Percentiles rank a stretch among this genome's conserved stretches.
Conservation (phyloP, 1,284 basidiomycete species). For the Pascua sp. region DNA sequence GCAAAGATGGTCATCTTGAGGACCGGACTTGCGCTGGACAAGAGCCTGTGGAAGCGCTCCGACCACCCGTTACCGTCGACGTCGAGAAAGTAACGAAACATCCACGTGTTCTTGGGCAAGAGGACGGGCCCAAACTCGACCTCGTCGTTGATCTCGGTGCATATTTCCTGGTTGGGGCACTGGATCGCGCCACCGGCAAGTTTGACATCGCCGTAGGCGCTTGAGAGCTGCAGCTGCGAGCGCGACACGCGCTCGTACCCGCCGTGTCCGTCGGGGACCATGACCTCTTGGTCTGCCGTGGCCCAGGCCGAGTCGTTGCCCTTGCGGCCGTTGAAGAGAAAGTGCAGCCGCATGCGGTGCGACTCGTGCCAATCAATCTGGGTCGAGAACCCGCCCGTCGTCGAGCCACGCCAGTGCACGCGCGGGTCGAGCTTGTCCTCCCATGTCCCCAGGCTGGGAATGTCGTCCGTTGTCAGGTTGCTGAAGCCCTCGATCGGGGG, state of each 20-base stretch:
- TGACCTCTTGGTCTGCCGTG: conserved; percentile 36
- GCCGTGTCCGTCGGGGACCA: conserved; percentile 44
- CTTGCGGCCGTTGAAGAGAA: conserved; percentile 47
- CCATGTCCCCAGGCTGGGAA: conserved; percentile 35
- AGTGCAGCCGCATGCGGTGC: conserved; percentile 49
- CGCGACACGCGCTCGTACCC: conserved; percentile 33
- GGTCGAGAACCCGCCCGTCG: conserved; percentile 47
- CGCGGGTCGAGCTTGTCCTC: conserved; percentile 45
- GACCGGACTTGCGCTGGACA: conserved; percentile 48
- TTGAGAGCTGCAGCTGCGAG: conserved; percentile 33
- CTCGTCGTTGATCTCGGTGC: conserved; percentile 36
- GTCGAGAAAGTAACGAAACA: conserved; percentile 46
- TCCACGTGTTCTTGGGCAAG: conserved; percentile 56
- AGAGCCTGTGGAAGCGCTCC: conserved; percentile 57
- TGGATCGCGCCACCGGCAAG: conserved; percentile 44
- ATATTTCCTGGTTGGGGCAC: conserved; percentile 28
- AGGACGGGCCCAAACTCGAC: conserved; percentile 52
- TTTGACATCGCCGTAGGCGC: conserved; percentile 49
- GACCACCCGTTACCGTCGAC: conserved; percentile 66
- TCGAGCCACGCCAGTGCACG: conserved; percentile 51
- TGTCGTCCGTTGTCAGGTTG: conserved; percentile 38
- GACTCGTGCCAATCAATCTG: conserved; percentile 48
- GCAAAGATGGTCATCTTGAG: conserved; percentile 51
- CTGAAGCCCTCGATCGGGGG: conserved; percentile 46
- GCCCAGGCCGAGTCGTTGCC: conserved; percentile 31